Evolutionary conservation across 768 basidiomycete species (phyloP).

Genomic region (Hericium coralloides): DNA sequence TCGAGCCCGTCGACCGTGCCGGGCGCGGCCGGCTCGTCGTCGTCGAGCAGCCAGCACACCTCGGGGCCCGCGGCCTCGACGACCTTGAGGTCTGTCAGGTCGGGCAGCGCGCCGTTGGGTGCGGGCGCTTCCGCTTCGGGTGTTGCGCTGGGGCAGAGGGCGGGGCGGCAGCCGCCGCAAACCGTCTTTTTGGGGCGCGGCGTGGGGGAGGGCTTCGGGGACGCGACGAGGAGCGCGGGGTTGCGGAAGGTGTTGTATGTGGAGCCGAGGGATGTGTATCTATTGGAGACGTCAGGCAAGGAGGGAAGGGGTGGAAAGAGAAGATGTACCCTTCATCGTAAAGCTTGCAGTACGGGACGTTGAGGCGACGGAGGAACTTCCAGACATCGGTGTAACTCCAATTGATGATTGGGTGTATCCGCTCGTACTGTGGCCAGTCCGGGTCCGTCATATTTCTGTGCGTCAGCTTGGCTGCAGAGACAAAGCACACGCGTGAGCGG

Average conservation of each 20-base stretch:
- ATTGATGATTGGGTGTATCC: slow-evolving; percentile 92
- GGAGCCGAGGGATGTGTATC: slow-evolving; percentile 97
- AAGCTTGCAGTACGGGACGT: slow-evolving; percentile 79
- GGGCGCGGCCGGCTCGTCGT: not conserved
- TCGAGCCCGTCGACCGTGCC: not conserved
- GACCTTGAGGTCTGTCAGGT: slow-evolving; percentile 1
- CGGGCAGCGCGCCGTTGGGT: not conserved
- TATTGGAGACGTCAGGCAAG: slow-evolving; percentile 21
- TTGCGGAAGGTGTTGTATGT: slow-evolving; percentile 93
- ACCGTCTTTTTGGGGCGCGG: not conserved
- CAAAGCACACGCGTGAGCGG: not conserved
- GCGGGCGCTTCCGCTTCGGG: not conserved
- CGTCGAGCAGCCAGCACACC: not conserved
- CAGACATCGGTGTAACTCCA: slow-evolving; percentile 91
- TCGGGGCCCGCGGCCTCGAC: not conserved
- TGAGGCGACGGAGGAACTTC: slow-evolving; percentile 66
- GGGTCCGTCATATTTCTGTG: slow-evolving; percentile 76
- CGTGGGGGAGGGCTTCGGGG: slow-evolving; percentile 14
- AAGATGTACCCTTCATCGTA: slow-evolving; percentile 78
- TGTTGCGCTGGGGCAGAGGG: not conserved
- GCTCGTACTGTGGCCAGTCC: slow-evolving; percentile 83
- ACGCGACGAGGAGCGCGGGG: slow-evolving; percentile 54
- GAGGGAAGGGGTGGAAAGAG: not conserved
- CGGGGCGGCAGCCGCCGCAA: not conserved
- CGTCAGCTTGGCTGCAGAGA: slow-evolving; percentile 50